Percentiles rank a stretch among this genome's conserved stretches.
These are phyloP conservation scores for Ophiosphaerella herpotricha DNA, from an alignment of 2,329 filamentous ascomycete species.

Conservation along the genomic window DNA sequence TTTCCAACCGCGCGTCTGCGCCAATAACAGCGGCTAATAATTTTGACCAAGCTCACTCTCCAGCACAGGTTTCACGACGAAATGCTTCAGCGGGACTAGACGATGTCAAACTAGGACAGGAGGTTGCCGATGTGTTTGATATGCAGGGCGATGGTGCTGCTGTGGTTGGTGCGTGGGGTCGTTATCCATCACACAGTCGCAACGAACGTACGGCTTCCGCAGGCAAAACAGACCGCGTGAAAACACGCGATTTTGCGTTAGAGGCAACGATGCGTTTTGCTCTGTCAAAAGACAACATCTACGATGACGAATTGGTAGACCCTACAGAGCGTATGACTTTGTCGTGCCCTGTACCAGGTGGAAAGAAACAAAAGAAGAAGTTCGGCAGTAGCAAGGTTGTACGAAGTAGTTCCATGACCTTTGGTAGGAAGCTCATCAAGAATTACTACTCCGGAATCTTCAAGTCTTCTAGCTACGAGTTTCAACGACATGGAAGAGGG, in stretches of 20 bases:
- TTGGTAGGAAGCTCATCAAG: slow-evolving; percentile 47
- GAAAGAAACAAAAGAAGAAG: slow-evolving; percentile 58
- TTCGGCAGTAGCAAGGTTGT: slow-evolving; percentile 68
- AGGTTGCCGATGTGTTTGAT: slow-evolving; percentile 26
- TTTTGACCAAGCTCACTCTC: background rate
- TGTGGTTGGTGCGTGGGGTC: slow-evolving; percentile 50
- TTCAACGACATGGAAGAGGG: slow-evolving; percentile 47
- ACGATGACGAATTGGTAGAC: slow-evolving; percentile 31
- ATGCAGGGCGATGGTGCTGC: slow-evolving; percentile 31
- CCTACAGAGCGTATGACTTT: slow-evolving; percentile 27
- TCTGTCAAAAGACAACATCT: slow-evolving; percentile 12
- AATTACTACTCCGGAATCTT: slow-evolving; percentile 55
- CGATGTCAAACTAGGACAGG: slow-evolving; percentile 9
- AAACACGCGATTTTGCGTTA: slow-evolving; percentile 50
- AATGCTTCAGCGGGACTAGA: slow-evolving; percentile 22
- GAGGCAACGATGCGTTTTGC: slow-evolving; percentile 37
- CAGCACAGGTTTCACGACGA: slow-evolving; percentile 12
- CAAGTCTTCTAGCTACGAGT: slow-evolving; percentile 46
- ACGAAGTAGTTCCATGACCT: slow-evolving; percentile 56
- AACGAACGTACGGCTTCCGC: slow-evolving; percentile 47
- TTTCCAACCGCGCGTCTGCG: slow-evolving; percentile 12
- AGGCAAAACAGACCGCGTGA: slow-evolving; percentile 44
- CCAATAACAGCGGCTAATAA: slow-evolving; percentile 5
- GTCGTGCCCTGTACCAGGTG: slow-evolving; percentile 21
- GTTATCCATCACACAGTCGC: slow-evolving; percentile 54